Evolutionary conservation across 2,329 filamentous ascomycete species (phyloP).

Genomic region (Pyricularia grisea): DNA sequence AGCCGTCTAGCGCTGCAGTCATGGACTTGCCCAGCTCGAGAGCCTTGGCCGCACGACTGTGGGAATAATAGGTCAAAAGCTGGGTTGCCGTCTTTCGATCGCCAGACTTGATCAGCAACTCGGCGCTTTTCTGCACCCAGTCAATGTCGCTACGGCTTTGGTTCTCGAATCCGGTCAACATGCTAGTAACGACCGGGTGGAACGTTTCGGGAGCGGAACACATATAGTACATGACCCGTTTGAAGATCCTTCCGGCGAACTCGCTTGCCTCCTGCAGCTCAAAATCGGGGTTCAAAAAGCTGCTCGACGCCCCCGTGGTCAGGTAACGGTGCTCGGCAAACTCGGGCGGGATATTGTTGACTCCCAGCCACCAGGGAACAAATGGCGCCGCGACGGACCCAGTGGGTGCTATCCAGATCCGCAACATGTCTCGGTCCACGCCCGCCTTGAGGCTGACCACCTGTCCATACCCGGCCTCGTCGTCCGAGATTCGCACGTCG

Average conservation of each 20-base stretch:
- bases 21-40: neutral
- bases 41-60: neutral
- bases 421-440: neutral
- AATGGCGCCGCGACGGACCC: slow-evolving; percentile 1
- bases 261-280: slow-evolving; percentile 1
- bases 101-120: neutral
- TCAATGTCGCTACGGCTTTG: neutral
- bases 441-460: neutral
- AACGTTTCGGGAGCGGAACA: neutral
- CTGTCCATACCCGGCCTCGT: slow-evolving; percentile 2
- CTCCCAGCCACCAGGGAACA: neutral
- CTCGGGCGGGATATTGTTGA: neutral
- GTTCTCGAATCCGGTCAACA: slow-evolving; percentile 1
- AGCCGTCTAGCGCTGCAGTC: neutral
- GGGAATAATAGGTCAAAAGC: slow-evolving; percentile 1
- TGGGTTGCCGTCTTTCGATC: neutral
- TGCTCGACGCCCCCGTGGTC: neutral
- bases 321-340: slow-evolving; percentile 2
- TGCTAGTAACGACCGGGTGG: neutral
- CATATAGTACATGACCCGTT: slow-evolving; percentile 2
- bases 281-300: slow-evolving; percentile 1
- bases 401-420: neutral
- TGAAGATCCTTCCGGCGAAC: slow-evolving; percentile 1
- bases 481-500: slow-evolving; percentile 1
- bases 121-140: slow-evolving; percentile 1